Evolutionary conservation across 169 alveolate genomes (phyloP).

Genomic region (Eimeria maxima): DNA sequence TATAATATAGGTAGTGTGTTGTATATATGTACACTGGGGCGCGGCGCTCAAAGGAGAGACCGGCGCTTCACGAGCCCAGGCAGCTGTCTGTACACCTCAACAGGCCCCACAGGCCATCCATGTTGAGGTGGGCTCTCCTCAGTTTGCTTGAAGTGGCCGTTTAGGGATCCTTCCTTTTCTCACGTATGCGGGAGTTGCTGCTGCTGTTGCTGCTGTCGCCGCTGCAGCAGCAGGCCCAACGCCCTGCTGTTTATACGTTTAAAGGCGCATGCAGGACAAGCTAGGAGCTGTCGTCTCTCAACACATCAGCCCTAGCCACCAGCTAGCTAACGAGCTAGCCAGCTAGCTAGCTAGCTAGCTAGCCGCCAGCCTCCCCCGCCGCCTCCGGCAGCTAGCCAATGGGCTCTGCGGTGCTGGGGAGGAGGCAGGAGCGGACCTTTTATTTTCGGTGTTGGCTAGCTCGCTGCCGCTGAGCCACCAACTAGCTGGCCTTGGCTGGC

Average conservation of each 20-base stretch:
- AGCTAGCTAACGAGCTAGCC: background rate
- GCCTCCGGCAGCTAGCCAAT: slow-evolving; percentile 10
- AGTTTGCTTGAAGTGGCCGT: background rate
- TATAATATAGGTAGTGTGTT: no score
- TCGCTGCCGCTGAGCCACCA: background rate
- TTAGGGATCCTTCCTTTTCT: background rate
- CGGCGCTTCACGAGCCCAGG: background rate
- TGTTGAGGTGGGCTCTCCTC: background rate
- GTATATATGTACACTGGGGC: no score
- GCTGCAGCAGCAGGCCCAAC: background rate
- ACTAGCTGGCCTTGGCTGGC: no score
- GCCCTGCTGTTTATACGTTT: background rate
- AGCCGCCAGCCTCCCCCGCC: background rate
- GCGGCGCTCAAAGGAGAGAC: no score
- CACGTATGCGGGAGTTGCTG: background rate
- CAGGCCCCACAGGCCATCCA: background rate
- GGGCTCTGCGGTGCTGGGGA: slow-evolving; percentile 30
- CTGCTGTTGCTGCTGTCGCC: background rate
- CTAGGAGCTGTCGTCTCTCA: background rate
- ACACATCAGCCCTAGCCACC: background rate
- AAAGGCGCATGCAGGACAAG: background rate
- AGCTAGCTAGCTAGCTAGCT: no score
- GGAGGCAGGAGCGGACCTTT: background rate
- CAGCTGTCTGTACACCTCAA: slow-evolving; percentile 7
- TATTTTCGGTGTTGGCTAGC: background rate